A percentile compares a stretch with the other conserved stretches of the same genome.
Conservation (phyloP, 2,329 filamentous ascomycete genomes). For the Diaporthe eres region DNA sequence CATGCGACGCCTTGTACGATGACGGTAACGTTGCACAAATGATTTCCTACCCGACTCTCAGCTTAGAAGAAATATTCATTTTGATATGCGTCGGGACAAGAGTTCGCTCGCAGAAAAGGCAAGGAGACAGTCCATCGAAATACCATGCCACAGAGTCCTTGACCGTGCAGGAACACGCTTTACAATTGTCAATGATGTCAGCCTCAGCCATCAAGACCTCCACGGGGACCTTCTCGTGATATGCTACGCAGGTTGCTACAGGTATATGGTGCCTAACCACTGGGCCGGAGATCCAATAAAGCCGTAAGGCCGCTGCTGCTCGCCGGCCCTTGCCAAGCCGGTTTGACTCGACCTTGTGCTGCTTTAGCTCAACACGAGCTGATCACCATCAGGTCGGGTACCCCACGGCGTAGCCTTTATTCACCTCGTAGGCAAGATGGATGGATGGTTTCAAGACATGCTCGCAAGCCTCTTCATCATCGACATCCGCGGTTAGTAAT, state of each 20-base stretch:
- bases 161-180: not conserved
- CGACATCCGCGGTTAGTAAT: not conserved
- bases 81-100: not conserved
- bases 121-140: not conserved
- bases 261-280: too few relatives aligned
- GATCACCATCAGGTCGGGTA: not conserved
- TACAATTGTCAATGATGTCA: not conserved
- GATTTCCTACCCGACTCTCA: not conserved
- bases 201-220: not conserved
- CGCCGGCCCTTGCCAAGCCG: not conserved
- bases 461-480: not conserved
- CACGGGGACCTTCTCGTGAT: not conserved
- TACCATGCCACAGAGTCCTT: not conserved
- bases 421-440: not conserved
- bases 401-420: not conserved
- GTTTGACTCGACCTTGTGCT: not conserved
- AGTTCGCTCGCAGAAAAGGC: not conserved
- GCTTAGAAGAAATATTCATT: not conserved
- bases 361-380: not conserved
- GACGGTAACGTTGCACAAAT: not conserved
- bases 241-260: not conserved
- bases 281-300: not conserved
- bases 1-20: not conserved
- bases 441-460: not conserved
- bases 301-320: not conserved